A percentile compares a stretch with the other conserved stretches of the same genome.
phyloP scores from a whole-genome alignment of 495 filamentous ascomycete genomes.

The Lasiosphaeria hispida region DNA sequence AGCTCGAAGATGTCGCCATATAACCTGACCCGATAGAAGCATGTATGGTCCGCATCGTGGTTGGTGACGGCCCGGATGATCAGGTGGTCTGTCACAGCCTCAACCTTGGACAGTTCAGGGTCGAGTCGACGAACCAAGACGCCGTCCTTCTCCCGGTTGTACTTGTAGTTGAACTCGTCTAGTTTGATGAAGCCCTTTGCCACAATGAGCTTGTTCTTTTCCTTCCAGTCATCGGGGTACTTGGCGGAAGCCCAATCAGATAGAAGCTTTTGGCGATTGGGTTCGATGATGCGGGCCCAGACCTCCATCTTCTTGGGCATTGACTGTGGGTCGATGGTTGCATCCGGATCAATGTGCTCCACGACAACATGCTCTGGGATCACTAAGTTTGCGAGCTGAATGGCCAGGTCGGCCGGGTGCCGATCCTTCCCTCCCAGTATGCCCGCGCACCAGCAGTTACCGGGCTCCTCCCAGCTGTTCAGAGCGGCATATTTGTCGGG shows the following conservation, averaged over 20 bases:
- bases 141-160: conserved; percentile 39
- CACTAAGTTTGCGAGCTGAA: conserved; percentile 46
- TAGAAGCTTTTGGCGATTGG: conserved; percentile 25
- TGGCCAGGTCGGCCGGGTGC: conserved; percentile 40
- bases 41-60: conserved; percentile 48
- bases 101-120: conserved; percentile 34
- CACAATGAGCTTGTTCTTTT: conserved; percentile 16
- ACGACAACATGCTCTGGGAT: conserved; percentile 57
- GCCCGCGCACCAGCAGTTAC: conserved; percentile 66
- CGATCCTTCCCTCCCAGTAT: conserved; percentile 22
- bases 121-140: conserved; percentile 51
- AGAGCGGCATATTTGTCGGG: conserved; percentile 44
- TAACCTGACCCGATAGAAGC: conserved; percentile 58
- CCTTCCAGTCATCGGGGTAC: conserved; percentile 25
- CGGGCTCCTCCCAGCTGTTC: conserved; percentile 56
- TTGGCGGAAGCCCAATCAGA: conserved; percentile 29
- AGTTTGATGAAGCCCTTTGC: conserved; percentile 48
- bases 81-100: conserved; percentile 39
- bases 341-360: conserved; percentile 58
- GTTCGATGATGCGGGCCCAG: conserved; percentile 48
- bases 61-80: conserved; percentile 45
- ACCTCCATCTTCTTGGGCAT: conserved; percentile 62
- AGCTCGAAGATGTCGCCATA: conserved; percentile 42
- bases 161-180: conserved; percentile 52
- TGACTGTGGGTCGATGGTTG: conserved; percentile 51